Base-by-base conservation (phyloP, 192 early-diverging fungal species). In the Coemansia umbellata region DNA sequence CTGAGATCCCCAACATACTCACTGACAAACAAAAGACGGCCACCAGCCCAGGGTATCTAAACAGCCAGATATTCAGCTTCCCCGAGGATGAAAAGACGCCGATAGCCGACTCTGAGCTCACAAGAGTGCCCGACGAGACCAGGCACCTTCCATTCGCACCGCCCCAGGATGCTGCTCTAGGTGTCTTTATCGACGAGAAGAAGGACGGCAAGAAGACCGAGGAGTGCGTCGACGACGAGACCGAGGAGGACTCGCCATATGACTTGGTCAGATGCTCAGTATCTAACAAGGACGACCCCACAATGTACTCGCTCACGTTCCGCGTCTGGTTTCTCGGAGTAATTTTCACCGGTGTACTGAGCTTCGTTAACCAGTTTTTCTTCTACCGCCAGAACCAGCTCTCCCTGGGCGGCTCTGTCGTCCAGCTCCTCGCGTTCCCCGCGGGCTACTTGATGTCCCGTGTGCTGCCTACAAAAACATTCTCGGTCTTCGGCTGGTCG, bases 311-410 rank as follows among this genome's bases (percentile, higher is more conserved):
- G 22, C 60, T 81, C 44, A 92, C 90, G 1, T 84, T 89, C 52
- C 82, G 90, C 18, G 80, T 84, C 5, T 83, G 82, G 82, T 58
- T 87, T 11, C 79, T 87, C 26, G 86, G 87, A 4, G 69, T 87
- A 10, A 55, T 84, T 31, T 90, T 90, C 45, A 80, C 80, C 11
- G 53, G 71, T 10, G 66, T 80, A 22, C 55, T 88, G 47, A 82
- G 81, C 17, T 84, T 86, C 55, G 79, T 82, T 27, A 86, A 88
- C 63, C 87, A 88, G 73, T 84, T 90, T 63, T 87, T 92, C 60
- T 88, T 87, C 56, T 94, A 91, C 78, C 84, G 89, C 45, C 85
- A 86, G 24, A 93, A 91, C 58, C 81, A 85, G 26, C 78, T 91
- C 42, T 82, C 80, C 2, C 76, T 90, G 30, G 81, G 81, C 30